These are phyloP conservation scores for Phyllosticta citriasiana DNA, from an alignment of 2,329 filamentous ascomycete species.

Conservation along the genomic window DNA sequence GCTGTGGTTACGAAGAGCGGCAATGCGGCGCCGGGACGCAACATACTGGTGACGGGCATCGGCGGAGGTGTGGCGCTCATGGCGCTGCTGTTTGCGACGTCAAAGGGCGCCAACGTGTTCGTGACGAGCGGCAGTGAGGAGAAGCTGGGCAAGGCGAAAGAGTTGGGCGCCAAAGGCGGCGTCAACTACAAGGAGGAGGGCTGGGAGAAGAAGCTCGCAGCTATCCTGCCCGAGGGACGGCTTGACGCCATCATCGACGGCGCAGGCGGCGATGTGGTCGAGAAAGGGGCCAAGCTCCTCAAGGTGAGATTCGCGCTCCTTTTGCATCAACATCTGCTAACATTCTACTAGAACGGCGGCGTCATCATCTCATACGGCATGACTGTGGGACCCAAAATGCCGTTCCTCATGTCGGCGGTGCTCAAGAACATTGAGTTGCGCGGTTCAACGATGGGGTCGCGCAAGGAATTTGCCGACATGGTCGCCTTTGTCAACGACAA, in stretches of 20 bases:
- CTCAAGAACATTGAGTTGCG: conserved; percentile 79
- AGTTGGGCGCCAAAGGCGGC: conserved; percentile 70
- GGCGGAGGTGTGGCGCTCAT: conserved; percentile 85
- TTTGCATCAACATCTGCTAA: conserved; percentile 2
- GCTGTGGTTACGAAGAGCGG: conserved; percentile 71
- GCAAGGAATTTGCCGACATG: conserved; percentile 86
- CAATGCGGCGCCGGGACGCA: conserved; percentile 53
- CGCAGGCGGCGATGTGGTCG: conserved; percentile 76
- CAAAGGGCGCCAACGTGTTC: conserved; percentile 51
- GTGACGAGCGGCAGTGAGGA: conserved; percentile 65
- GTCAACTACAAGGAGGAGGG: conserved; percentile 66
- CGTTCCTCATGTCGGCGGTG: conserved; percentile 74
- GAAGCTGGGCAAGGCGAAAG: conserved; percentile 64
- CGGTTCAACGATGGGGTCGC: conserved; percentile 84
- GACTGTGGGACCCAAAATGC: conserved; percentile 77
- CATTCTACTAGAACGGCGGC: conserved; percentile 50
- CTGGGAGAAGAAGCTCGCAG: conserved; percentile 69
- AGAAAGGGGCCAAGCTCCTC: conserved; percentile 55
- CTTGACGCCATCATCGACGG: conserved; percentile 88
- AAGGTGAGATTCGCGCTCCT: conserved; percentile 36
- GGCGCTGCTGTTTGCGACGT: conserved; percentile 69
- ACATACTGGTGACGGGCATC: conserved; percentile 81
- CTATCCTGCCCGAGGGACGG: conserved; percentile 52
- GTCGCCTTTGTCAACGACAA: conserved; percentile 66
- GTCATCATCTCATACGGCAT: conserved; percentile 85